Conservation (phyloP, 2,329 filamentous ascomycete genomes). For the Aspergillus sp. region DNA sequence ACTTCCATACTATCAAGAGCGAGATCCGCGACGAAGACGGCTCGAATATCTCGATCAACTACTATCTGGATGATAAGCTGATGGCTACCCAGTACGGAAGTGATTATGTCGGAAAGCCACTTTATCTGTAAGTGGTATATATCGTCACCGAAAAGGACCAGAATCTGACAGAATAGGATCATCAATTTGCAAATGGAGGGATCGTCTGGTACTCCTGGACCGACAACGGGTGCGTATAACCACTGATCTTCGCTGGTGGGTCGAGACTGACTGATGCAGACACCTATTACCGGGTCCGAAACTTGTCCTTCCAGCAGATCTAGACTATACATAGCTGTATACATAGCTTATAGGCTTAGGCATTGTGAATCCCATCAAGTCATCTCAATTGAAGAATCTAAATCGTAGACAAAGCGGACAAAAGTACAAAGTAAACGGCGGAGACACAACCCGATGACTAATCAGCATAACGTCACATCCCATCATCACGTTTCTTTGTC, state of each 20-base stretch:
- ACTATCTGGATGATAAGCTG: constrained; percentile 50
- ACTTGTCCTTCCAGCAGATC: constrained; percentile 6
- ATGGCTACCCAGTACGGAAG: constrained; percentile 49
- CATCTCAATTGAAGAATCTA: too few relatives aligned
- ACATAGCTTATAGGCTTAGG: not conserved
- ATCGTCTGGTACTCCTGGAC: too few relatives aligned
- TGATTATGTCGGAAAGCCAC: constrained; percentile 45
- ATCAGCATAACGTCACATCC: not conserved
- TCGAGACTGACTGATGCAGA: constrained; percentile 1
- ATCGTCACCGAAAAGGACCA: too few relatives aligned
- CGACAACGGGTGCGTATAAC: too few relatives aligned
- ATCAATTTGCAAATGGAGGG: too few relatives aligned
- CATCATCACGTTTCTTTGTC: too few relatives aligned
- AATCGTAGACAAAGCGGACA: too few relatives aligned
- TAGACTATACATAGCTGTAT: not conserved
- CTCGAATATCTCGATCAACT: constrained; percentile 48
- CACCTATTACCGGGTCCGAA: constrained; percentile 7
- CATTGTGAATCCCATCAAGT: too few relatives aligned
- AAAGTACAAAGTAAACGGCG: not conserved
- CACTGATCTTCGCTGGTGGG: too few relatives aligned
- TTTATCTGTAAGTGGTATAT: constrained; percentile 19
- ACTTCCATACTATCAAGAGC: constrained; percentile 49
- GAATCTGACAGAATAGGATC: too few relatives aligned
- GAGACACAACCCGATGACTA: not conserved
- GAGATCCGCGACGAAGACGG: constrained; percentile 51